Evolutionary conservation across 2,329 filamentous ascomycete species (phyloP), one percentile per base, ranked within the genome.

Genomic region (Zarea fungicola): DNA sequence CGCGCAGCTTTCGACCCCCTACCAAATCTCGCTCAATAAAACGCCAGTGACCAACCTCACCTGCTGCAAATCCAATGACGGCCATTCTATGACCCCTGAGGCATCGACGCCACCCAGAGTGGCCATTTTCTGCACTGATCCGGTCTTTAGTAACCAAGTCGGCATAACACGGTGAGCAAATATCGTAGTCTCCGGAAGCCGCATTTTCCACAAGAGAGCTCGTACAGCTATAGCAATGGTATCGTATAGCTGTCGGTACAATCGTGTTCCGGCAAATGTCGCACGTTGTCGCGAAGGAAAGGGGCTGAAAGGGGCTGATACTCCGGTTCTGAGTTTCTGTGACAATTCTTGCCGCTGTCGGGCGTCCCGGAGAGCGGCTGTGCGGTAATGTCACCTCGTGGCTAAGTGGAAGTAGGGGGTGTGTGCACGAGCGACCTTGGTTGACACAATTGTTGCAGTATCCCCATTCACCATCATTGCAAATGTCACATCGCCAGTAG

Each of bases 381-480:
- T 56, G 55, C 5, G 62, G 56, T 8, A 65, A 58, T 1, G 63
- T 59, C 23, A 70, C 64, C 37, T 79, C 74, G 56, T 89, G 85
- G 1, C 83, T 80, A 37, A 95, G 72, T 0, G 91, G 89, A 1
- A 95, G 72, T 1, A 97, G 74, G 6, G 86, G 76, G 61, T 97
- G 92, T 0, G 84, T 87, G 66, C 92, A 97, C 52, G 83, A 86
- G 52, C 77, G 77, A 14, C 89, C 90, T 63, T 85, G 83, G 51
- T 92, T 91, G 25, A 96, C 89, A 56, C 92, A 97, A 52, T 77
- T 71, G 58, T 91, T 89, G 68, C 92, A 97, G 63, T 89, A 96
- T 0, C 92, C 92, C 91, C 91, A 97, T 61, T 95, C 91, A 5
- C 89, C 92, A 54, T 93, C 83, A 58, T 96, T 96, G 68, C 92